Conservation (phyloP, 2,329 filamentous ascomycete species). For the Cytospora piceicola region DNA sequence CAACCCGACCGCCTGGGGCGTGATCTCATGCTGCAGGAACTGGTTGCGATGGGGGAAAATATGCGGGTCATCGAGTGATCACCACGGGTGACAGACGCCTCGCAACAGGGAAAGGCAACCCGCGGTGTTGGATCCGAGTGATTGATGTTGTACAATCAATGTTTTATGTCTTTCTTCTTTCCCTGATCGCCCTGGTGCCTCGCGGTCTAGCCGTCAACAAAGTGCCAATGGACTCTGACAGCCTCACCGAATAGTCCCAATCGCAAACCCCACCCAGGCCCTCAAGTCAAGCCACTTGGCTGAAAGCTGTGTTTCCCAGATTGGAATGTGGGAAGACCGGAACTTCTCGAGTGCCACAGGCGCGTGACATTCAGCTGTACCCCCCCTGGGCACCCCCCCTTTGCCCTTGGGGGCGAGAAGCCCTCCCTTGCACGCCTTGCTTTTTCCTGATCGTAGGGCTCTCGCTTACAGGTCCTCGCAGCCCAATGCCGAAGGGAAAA, state of each 20-base stretch:
- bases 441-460: slow-evolving; percentile 23
- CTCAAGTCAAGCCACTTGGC: slow-evolving; percentile 28
- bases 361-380: slow-evolving; percentile 27
- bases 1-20: slow-evolving; percentile 26
- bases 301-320: neutral
- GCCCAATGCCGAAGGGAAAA: slow-evolving; percentile 14
- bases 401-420: slow-evolving; percentile 4
- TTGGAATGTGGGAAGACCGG: slow-evolving; percentile 19
- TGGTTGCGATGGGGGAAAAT: slow-evolving; percentile 13
- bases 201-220: slow-evolving; percentile 16
- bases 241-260: slow-evolving; percentile 29
- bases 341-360: slow-evolving; percentile 17
- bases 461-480: slow-evolving; percentile 19
- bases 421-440: slow-evolving; percentile 17
- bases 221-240: slow-evolving; percentile 22
- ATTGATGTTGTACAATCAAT: slow-evolving; percentile 24
- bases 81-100: slow-evolving; percentile 31
- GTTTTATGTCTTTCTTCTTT: slow-evolving; percentile 11
- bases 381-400: neutral
- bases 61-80: slow-evolving; percentile 25
- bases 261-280: slow-evolving; percentile 17
- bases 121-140: slow-evolving; percentile 23
- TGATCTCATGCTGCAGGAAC: slow-evolving; percentile 12
- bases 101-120: slow-evolving; percentile 9
- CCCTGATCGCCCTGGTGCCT: slow-evolving; percentile 10